Percentiles rank a stretch among this genome's conserved stretches.
These are phyloP conservation scores for Erodium moschatum DNA, from an alignment of 441 rosid genomes.

Conservation along the genomic window DNA sequence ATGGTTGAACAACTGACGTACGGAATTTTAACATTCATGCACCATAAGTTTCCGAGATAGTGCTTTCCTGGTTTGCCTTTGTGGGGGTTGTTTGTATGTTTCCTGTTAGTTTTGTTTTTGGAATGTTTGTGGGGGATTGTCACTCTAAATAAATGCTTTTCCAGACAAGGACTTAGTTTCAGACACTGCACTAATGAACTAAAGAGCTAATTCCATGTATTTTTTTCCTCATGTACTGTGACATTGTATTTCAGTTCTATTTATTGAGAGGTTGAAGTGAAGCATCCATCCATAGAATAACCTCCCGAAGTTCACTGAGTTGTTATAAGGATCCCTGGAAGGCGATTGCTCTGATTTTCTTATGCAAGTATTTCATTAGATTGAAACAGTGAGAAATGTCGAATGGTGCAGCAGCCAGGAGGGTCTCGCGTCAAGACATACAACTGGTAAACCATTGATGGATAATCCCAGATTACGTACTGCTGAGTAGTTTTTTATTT, in stretches of 20 bases:
- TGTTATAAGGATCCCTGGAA: not conserved
- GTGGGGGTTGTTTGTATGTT: too few species aligned
- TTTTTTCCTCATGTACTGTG: not conserved
- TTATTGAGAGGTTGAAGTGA: too few species aligned
- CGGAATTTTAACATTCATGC: too few species aligned
- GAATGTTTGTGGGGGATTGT: too few species aligned
- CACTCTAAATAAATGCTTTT: too few species aligned
- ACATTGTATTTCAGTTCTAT: not conserved
- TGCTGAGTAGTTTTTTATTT: not conserved
- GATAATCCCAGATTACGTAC: not conserved
- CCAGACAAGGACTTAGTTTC: too few species aligned
- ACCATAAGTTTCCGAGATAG: too few species aligned
- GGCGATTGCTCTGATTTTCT: not conserved
- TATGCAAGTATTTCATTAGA: not conserved
- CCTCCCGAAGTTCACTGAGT: not conserved
- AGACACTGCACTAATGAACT: not conserved
- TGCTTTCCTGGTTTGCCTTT: too few species aligned
- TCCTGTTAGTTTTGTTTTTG: too few species aligned
- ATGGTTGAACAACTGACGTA: too few species aligned
- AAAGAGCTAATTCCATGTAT: not conserved
- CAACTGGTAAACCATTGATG: constrained; percentile 30
- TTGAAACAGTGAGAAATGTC: constrained; percentile 46
- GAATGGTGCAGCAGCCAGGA: constrained; percentile 45
- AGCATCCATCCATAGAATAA: not conserved
- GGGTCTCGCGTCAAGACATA: constrained; percentile 81